A percentile compares a stretch with the other conserved stretches of the same genome.
These are phyloP conservation scores for Puccinia hordei DNA, from an alignment of 1,284 basidiomycete species.

Conservation along the genomic window DNA sequence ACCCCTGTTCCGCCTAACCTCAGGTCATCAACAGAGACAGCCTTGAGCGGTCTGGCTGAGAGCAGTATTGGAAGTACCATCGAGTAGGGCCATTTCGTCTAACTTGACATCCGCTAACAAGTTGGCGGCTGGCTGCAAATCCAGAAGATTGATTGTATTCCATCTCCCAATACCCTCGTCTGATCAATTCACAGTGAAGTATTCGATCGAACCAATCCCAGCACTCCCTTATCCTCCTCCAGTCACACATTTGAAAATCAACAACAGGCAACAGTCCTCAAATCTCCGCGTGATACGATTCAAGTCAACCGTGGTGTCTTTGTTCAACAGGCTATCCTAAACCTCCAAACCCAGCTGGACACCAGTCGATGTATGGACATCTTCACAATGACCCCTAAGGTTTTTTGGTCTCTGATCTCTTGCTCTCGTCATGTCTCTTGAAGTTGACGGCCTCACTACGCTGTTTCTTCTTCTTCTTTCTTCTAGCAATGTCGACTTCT, in stretches of 20 bases:
- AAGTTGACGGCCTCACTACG: no score
- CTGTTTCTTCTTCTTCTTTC: constrained; percentile 7
- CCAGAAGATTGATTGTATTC: not conserved
- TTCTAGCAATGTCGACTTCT: constrained; percentile 14
- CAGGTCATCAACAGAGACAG: constrained; percentile 7
- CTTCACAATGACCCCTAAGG: constrained; percentile 94
- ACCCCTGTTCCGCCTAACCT: not conserved
- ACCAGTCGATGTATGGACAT: constrained; percentile 83
- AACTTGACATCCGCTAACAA: not conserved
- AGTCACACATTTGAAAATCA: constrained; percentile 24
- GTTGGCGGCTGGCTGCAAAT: no score
- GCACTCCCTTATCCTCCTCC: constrained; percentile 39
- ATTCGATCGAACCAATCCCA: constrained; percentile 40
- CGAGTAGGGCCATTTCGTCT: constrained; percentile 10
- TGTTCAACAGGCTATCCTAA: constrained; percentile 56
- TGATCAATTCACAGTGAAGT: constrained; percentile 22
- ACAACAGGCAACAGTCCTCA: not conserved
- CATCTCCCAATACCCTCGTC: not conserved
- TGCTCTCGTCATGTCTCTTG: no score
- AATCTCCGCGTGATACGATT: constrained; percentile 10
- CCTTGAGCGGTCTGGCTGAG: constrained; percentile 9
- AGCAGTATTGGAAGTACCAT: constrained; percentile 23
- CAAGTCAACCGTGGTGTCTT: constrained; percentile 30
- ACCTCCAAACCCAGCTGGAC: constrained; percentile 79
- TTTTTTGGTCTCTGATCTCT: constrained; percentile 57